A percentile compares a stretch with the other conserved stretches of the same genome.
These are phyloP conservation scores for Terfezia claveryi DNA, from an alignment of 495 filamentous ascomycete species.

Conservation along the genomic window DNA sequence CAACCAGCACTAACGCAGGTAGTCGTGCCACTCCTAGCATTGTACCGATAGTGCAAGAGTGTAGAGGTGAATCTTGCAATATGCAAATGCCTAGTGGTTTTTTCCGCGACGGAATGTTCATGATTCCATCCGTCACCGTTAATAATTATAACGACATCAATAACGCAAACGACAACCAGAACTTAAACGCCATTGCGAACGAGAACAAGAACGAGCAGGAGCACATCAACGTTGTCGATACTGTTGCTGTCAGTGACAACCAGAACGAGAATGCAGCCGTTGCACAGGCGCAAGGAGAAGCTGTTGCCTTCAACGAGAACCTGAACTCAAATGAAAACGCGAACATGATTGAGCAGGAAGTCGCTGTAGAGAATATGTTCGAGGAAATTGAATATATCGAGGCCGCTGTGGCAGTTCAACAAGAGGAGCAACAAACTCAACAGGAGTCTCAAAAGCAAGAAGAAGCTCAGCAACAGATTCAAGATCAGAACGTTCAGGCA, in stretches of 20 bases:
- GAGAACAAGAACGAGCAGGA: conserved; percentile 5
- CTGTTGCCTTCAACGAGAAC: neutral
- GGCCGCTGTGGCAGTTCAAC: conserved; percentile 5
- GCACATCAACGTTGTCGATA: neutral
- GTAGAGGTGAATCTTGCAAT: conserved; percentile 6
- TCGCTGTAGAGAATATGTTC: conserved; percentile 16
- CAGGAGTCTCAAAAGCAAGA: conserved; percentile 4
- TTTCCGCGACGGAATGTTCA: conserved; percentile 19
- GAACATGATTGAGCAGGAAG: conserved; percentile 15
- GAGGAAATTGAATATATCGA: conserved; percentile 15
- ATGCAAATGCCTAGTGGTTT: conserved; percentile 17
- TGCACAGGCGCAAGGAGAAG: neutral
- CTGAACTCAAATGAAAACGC: conserved; percentile 2
- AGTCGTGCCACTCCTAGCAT: conserved; percentile 3
- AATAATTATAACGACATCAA: conserved; percentile 20
- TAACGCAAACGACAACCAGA: conserved; percentile 20
- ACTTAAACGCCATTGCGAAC: conserved; percentile 14
- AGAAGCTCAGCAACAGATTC: conserved; percentile 2
- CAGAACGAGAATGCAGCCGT: neutral
- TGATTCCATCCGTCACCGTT: conserved; percentile 19
- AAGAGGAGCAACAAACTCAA: conserved; percentile 13
- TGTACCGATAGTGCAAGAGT: neutral
- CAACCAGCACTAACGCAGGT: neutral
- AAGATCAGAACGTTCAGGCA: conserved; percentile 14
- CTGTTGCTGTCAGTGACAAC: neutral